Evolutionary conservation across 176 grass and related monocot genomes (phyloP).

Genomic region (Lolium rigidum): DNA sequence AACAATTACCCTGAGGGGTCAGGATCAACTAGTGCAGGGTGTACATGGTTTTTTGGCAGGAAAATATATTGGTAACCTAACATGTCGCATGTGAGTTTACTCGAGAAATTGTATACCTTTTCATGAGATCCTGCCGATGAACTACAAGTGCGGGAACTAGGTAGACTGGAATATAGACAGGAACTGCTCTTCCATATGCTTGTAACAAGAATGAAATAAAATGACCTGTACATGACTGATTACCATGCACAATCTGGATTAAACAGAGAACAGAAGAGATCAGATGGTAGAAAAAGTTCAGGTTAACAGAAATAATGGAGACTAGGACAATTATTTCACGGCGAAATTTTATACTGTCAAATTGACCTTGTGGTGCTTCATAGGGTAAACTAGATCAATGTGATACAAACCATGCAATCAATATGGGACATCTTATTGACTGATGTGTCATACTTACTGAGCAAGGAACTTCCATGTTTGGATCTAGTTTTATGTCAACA

Average conservation of each 20-base stretch:
- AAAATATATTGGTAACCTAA: no score
- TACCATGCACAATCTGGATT: slow-evolving; percentile 91
- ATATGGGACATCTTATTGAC: neutral
- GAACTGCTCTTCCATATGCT: slow-evolving; percentile 93
- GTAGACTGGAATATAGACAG: slow-evolving; percentile 95
- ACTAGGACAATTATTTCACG: slow-evolving; percentile 1
- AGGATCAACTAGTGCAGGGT: no score
- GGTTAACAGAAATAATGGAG: slow-evolving; percentile 23
- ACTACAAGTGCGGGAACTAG: slow-evolving; percentile 92
- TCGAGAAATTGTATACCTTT: slow-evolving; percentile 59
- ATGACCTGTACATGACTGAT: slow-evolving; percentile 83
- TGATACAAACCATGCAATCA: neutral
- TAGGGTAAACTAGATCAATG: slow-evolving; percentile 15
- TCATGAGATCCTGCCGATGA: slow-evolving; percentile 87
- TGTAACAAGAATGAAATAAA: slow-evolving; percentile 83
- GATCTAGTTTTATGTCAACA: slow-evolving; percentile 84
- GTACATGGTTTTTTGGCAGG: no score
- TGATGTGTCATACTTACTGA: slow-evolving; percentile 63
- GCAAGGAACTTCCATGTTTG: slow-evolving; percentile 91
- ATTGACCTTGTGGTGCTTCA: slow-evolving; percentile 13
- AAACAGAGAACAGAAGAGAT: slow-evolving; percentile 32
- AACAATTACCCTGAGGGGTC: neutral
- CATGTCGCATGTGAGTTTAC: neutral
- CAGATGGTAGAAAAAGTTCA: slow-evolving; percentile 29
- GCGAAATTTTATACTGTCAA: neutral